Evolutionary conservation across 371 early-diverging fungal genomes (phyloP), one percentile per base, ranked within the genome.

Genomic region (Fennellomyces sp.): DNA sequence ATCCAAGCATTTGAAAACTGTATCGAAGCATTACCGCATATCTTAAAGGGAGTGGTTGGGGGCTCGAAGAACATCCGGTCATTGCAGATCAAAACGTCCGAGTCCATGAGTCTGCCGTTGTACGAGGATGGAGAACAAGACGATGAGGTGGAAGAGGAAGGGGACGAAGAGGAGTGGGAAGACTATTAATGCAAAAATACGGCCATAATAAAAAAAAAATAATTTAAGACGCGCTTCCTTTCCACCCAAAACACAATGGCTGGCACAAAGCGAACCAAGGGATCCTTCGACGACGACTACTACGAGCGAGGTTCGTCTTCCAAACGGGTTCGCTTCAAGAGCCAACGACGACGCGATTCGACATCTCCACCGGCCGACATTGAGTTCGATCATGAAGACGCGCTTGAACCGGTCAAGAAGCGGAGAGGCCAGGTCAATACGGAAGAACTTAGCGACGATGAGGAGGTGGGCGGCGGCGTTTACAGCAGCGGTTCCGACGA

Each of bases 81-180:
- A 2, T 76, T 97, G 42, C 79, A 85, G 49, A 73, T 97, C 72
- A 95, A 95, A 72, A 88, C 94, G 3, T 79, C 73, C 38, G 80
- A 82, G n/a, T 93, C 94, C 11, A 72, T 84, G 3, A 83, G 91
- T 41, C 82, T 97, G 63, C 96, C 96, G 1, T 64, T 97, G 29
- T 96, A 85, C 66, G 76, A 72, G 30, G 65, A 63, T 7, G 51
- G 64, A 50, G 57, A 61, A 27, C 56, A 68, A 45, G 68, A 66
- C 28, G 73, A 55, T 25, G 61, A 69, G 11, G 60, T 60, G 31
- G 63, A 68, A 5, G 70, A 77, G 3, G 66, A 68, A 23, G 72
- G 56, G 3, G 52, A 52, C 1, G 61, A 61, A 26, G 61, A 61
- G 2, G 45, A 56, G 12, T 19, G 27, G 25, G 60, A 60, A 38